Conservation (phyloP, 164 flowering plant genomes). For the Hamamelis virginiana region DNA sequence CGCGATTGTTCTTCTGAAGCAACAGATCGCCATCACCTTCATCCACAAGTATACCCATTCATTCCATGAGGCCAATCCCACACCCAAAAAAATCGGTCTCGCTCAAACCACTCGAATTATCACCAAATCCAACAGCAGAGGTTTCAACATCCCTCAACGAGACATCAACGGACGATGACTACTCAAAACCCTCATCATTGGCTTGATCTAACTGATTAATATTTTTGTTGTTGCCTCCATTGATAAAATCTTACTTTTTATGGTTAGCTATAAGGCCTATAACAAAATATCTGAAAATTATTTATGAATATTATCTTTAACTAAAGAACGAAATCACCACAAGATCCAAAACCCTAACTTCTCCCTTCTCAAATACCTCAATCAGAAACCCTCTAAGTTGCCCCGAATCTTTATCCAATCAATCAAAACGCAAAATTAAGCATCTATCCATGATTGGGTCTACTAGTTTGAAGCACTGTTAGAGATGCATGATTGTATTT, state of each 20-base stretch:
- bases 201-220: conserved; percentile 21
- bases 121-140: conserved; percentile 23
- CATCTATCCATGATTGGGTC: too few species aligned
- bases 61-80: conserved; percentile 38
- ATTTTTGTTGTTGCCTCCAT: conserved; percentile 14
- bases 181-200: conserved; percentile 16
- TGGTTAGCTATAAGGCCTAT: conserved; percentile 38
- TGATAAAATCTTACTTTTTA: conserved; percentile 25
- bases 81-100: conserved; percentile 10
- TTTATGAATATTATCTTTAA: not conserved
- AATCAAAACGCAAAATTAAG: too few species aligned
- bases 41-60: conserved; percentile 41
- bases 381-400: not conserved
- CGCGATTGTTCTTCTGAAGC: conserved; percentile 41
- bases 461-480: too few species aligned
- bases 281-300: not conserved
- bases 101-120: not conserved
- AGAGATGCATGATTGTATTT: too few species aligned
- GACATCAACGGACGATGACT: conserved; percentile 6
- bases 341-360: not conserved
- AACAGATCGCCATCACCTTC: conserved; percentile 67
- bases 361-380: not conserved
- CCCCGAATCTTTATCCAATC: not conserved
- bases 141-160: conserved; percentile 13
- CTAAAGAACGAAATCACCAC: not conserved